Percentiles rank a stretch among this genome's conserved stretches.
Conservation (phyloP, 208 protist species). For the Leishmania braziliensis region DNA sequence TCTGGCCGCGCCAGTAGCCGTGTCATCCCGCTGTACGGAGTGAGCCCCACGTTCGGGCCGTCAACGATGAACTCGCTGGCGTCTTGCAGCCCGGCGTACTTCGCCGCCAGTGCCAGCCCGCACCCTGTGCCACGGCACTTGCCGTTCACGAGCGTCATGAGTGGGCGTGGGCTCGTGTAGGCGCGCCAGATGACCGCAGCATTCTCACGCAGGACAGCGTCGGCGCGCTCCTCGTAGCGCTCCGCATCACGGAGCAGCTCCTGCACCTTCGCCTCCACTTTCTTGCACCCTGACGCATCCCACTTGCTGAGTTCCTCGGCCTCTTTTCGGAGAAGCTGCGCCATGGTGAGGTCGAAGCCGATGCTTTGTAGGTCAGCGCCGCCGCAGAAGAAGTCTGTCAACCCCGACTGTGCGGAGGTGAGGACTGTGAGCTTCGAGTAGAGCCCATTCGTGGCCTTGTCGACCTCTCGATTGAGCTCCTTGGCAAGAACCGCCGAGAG, state of each 20-base stretch:
- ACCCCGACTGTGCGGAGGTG: constrained; percentile 86
- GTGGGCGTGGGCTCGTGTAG: constrained; percentile 76
- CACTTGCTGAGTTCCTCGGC: constrained; percentile 21
- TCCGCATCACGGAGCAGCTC: constrained; percentile 66
- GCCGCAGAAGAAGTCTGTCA: constrained; percentile 88
- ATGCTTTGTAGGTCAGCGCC: constrained; percentile 71
- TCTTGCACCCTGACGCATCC: not conserved
- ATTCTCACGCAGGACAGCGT: constrained; percentile 75
- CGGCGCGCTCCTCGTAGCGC: constrained; percentile 78
- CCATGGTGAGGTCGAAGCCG: constrained; percentile 75
- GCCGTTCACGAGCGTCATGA: constrained; percentile 91
- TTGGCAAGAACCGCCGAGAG: constrained; percentile 71
- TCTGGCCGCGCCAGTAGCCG: constrained; percentile 81
- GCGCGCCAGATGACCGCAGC: constrained; percentile 81
- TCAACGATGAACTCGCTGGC: constrained; percentile 87
- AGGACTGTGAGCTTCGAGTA: constrained; percentile 89
- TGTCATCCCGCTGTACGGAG: constrained; percentile 83
- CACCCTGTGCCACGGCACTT: constrained; percentile 87
- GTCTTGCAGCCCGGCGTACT: constrained; percentile 87
- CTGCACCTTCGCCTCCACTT: constrained; percentile 38
- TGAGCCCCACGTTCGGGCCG: constrained; percentile 81
- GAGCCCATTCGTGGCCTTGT: constrained; percentile 84
- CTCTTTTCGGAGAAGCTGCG: constrained; percentile 40
- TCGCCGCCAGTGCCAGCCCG: constrained; percentile 81
- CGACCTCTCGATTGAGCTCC: constrained; percentile 67